Evolutionary conservation across 176 grass and related monocot species (phyloP).

Genomic region (Cenchrus americanus): DNA sequence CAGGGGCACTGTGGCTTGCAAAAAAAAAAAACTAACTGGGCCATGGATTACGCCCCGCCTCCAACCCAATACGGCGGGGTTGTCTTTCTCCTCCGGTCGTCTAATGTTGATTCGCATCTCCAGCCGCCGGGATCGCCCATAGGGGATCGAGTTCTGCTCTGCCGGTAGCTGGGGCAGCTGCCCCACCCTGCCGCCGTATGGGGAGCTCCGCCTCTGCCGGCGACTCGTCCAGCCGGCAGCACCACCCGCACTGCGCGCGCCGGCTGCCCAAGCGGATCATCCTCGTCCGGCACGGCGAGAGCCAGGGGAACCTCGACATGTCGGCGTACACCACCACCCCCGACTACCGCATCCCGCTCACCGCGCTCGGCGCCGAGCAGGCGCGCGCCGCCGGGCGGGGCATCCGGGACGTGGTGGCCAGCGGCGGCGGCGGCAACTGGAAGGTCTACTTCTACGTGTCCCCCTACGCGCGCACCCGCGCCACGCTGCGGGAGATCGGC

Average conservation of each 20-base stretch:
- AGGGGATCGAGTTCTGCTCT: too few species aligned
- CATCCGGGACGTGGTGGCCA: conserved; percentile 54
- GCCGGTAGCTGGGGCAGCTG: too few species aligned
- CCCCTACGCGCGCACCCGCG: conserved; percentile 83
- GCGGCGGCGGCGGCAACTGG: conserved; percentile 44
- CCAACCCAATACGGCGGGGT: too few species aligned
- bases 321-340: conserved; percentile 88
- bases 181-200: too few species aligned
- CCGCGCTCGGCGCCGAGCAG: conserved; percentile 65
- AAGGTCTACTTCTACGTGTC: conserved; percentile 97
- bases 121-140: too few species aligned
- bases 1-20: neutral
- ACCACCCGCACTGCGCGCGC: conserved; percentile 39
- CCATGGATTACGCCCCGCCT: too few species aligned
- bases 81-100: too few species aligned
- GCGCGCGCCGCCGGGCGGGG: conserved; percentile 53
- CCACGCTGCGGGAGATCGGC: conserved; percentile 81
- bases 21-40: too few species aligned
- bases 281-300: conserved; percentile 94
- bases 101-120: too few species aligned
- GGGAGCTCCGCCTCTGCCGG: too few species aligned
- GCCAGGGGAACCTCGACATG: conserved; percentile 94
- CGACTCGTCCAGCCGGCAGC: neutral
- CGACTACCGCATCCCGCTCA: conserved; percentile 90
- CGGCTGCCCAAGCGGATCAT: conserved; percentile 90